Percentiles rank a stretch among this genome's conserved stretches.
Conservation (phyloP, 2,329 filamentous ascomycete species). For the Cladosporium sp. region DNA sequence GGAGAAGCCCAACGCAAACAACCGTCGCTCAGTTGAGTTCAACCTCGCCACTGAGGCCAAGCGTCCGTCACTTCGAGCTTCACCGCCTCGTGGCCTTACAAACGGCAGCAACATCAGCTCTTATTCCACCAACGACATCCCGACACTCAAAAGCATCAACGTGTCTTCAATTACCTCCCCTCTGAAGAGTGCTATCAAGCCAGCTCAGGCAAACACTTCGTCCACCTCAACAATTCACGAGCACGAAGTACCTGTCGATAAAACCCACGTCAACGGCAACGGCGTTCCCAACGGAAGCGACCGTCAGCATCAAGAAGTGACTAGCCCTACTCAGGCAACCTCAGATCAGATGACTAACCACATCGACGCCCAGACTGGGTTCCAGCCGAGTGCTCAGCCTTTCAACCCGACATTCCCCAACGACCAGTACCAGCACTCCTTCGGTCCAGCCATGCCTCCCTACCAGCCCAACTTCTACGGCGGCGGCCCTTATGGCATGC, state of each 20-base stretch:
- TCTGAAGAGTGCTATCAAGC: constrained; percentile 25
- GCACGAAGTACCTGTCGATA: constrained; percentile 67
- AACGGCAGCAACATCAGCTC: constrained; percentile 72
- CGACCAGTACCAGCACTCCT: constrained; percentile 35
- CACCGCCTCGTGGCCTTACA: constrained; percentile 57
- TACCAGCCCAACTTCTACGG: constrained; percentile 14
- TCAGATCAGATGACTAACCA: constrained; percentile 43
- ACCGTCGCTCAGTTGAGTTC: constrained; percentile 52
- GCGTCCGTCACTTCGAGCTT: constrained; percentile 53
- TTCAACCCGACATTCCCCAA: constrained; percentile 60
- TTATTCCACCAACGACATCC: constrained; percentile 86
- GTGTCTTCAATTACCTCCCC: constrained; percentile 29
- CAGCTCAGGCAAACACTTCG: constrained; percentile 46
- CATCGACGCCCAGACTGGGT: constrained; percentile 66
- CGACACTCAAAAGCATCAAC: constrained; percentile 73
- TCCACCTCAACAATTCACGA: constrained; percentile 57
- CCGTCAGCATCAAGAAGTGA: constrained; percentile 60
- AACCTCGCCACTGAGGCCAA: constrained; percentile 46
- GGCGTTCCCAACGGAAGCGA: constrained; percentile 9
- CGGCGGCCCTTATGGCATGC: constrained; percentile 15
- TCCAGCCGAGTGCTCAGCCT: constrained; percentile 77
- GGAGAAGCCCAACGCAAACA: constrained; percentile 41
- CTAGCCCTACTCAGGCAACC: constrained; percentile 45
- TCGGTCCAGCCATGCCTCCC: constrained; percentile 14
- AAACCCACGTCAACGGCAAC: constrained; percentile 63